Evolutionary conservation across 1,139 yeast species (phyloP), one percentile per base, ranked within the genome.

Genomic region (Petasospora fabianii): DNA sequence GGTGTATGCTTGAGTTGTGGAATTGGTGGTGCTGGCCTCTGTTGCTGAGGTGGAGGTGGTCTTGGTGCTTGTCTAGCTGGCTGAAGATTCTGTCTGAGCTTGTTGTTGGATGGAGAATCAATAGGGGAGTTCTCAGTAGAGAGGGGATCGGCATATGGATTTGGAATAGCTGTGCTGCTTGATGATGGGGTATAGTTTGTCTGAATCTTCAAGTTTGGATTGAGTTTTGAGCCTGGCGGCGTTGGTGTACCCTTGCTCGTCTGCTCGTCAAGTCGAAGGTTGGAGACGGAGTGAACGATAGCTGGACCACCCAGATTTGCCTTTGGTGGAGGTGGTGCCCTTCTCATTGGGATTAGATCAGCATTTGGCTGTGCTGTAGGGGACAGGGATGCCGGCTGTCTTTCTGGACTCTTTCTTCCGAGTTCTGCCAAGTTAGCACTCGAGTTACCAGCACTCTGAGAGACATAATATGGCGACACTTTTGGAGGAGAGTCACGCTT

Each of bases 271-370:
- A 51, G 30, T 22, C 44, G 45, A 33, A 54, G 30, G 36, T 45
- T 42, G 18, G 53, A 51, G 16, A 45, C 43, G 11, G 58, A 46
- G 35, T 53, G 55, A 13, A 38, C 29, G 26, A 51, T 8, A 3
- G 45, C 5, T 2, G 41, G 36, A 9, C 30, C 34, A 24, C 27
- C 34, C n/a, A n/a, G n/a, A n/a, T 11, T 11, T 4, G 40, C 32
- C 24, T 49, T 56, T 30, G 75, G 73, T 10, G 74, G 72, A 6
- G 71, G 62, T 12, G 77, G 74, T 1, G 77, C 74, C 41, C 65
- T 65, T 50, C 77, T 65, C 50, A 62, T 62, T 13, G 77, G 77
- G 15, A 66, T 53, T 44, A 67, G 48, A 29, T 63, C 53, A n/a
- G 35, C 35, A 27, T 32, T 32, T 15, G 42, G 29, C 9, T 47